A percentile compares a stretch with the other conserved stretches of the same genome.
phyloP scores from a whole-genome alignment of 2,329 filamentous ascomycete genomes.

The Xylariaceae sp. region DNA sequence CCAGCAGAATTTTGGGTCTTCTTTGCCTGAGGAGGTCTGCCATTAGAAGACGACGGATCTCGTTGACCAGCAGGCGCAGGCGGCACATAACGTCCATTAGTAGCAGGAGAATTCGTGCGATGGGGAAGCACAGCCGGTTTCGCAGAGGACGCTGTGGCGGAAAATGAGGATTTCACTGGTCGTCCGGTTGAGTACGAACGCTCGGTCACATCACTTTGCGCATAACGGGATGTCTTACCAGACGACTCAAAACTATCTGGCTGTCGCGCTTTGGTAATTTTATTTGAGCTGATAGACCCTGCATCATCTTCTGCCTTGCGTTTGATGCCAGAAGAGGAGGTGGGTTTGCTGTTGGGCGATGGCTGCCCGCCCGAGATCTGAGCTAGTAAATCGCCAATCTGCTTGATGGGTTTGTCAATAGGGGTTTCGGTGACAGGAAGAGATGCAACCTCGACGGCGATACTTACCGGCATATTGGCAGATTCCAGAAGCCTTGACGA shows the following conservation, averaged over 20 bases:
- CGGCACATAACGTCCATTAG: slow-evolving; percentile 23
- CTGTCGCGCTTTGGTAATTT: slow-evolving; percentile 23
- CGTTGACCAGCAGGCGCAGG: slow-evolving; percentile 17
- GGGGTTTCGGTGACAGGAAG: no score
- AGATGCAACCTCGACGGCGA: neutral
- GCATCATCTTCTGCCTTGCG: slow-evolving; percentile 54
- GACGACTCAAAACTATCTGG: slow-evolving; percentile 24
- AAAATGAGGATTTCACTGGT: slow-evolving; percentile 18
- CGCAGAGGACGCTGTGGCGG: slow-evolving; percentile 13
- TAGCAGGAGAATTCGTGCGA: slow-evolving; percentile 20
- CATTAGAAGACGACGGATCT: slow-evolving; percentile 13
- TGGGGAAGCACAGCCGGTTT: slow-evolving; percentile 24
- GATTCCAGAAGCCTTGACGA: slow-evolving; percentile 8
- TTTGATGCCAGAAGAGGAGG: slow-evolving; percentile 38
- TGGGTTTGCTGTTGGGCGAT: slow-evolving; percentile 27
- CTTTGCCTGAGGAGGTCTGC: slow-evolving; percentile 15
- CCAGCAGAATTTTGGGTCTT: slow-evolving; percentile 11
- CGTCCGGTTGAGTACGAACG: slow-evolving; percentile 17
- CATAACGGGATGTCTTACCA: slow-evolving; percentile 22
- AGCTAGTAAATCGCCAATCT: slow-evolving; percentile 57
- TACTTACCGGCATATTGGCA: slow-evolving; percentile 35
- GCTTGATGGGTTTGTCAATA: slow-evolving; percentile 8
- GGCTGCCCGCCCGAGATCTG: slow-evolving; percentile 55
- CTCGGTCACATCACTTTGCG: slow-evolving; percentile 17
- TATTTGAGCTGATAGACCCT: slow-evolving; percentile 18